Evolutionary conservation across 139 green algal genomes (phyloP).

Genomic region (Coelastrella sp.): DNA sequence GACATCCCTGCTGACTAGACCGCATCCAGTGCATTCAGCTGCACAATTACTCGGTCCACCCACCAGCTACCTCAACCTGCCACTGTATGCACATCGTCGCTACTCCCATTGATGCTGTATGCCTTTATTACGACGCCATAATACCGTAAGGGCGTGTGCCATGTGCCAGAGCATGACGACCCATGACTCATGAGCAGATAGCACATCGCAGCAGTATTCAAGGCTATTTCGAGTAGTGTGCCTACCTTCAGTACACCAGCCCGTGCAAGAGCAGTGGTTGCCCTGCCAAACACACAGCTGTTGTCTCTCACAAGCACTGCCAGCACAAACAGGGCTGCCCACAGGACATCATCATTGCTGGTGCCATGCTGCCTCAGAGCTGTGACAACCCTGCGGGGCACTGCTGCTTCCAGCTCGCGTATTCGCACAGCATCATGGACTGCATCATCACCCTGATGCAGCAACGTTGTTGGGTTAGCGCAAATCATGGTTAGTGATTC

Average conservation of each 20-base stretch:
- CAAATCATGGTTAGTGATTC: too few species aligned
- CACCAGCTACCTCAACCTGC: constrained; percentile 32
- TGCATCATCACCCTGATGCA: constrained; percentile 63
- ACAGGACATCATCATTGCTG: constrained; percentile 69
- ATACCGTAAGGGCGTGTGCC: too few species aligned
- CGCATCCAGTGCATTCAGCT: too few species aligned
- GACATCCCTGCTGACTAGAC: too few species aligned
- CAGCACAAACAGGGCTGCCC: constrained; percentile 67
- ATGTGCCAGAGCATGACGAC: background rate
- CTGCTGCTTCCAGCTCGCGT: constrained; percentile 46
- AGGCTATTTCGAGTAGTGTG: background rate
- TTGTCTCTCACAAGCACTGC: constrained; percentile 69
- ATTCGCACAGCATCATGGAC: constrained; percentile 67
- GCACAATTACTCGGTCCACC: too few species aligned
- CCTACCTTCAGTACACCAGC: constrained; percentile 49
- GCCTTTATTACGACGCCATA: too few species aligned
- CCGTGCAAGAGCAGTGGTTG: constrained; percentile 39
- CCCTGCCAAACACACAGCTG: constrained; percentile 43
- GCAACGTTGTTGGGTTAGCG: too few species aligned
- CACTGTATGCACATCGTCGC: too few species aligned
- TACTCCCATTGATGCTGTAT: too few species aligned
- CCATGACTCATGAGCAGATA: background rate
- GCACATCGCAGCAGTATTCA: background rate
- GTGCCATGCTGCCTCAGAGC: constrained; percentile 50
- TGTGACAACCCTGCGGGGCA: constrained; percentile 28